Conservation (phyloP, 768 basidiomycete genomes). For the Collybia sp. region DNA sequence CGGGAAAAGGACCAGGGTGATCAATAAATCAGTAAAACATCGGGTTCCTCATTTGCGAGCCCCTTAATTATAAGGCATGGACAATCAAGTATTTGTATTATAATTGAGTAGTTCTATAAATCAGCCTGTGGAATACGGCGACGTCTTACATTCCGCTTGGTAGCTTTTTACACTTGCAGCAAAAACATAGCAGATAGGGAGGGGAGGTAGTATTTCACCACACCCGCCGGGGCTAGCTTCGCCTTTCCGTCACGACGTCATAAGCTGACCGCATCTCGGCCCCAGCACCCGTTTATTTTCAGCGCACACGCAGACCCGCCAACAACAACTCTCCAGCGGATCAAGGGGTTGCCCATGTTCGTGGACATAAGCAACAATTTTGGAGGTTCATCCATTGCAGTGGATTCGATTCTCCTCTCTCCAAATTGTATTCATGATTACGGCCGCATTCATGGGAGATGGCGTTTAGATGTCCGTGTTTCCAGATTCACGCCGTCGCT, state of each 20-base stretch:
- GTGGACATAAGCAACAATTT: conserved; percentile 93
- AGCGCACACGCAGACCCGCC: conserved; percentile 93
- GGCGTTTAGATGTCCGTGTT: conserved; percentile 96
- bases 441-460: conserved; percentile 91
- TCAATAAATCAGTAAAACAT: no score
- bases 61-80: no score
- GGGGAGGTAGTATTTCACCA: conserved; percentile 68
- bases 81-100: no score
- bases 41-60: no score
- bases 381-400: conserved; percentile 77
- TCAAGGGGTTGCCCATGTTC: conserved; percentile 95
- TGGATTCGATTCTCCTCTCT: conserved; percentile 73
- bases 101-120: no score
- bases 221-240: conserved; percentile 58
- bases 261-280: conserved; percentile 58
- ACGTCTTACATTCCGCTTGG: no score
- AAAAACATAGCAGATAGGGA: no score
- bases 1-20: conserved; percentile 8
- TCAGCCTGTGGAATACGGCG: no score
- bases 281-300: conserved; percentile 78
- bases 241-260: conserved; percentile 75
- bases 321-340: conserved; percentile 89
- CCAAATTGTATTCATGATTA: conserved; percentile 13
- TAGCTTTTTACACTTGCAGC: no score
- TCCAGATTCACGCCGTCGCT: conserved; percentile 57